Conservation (phyloP, 2,329 filamentous ascomycete genomes). For the Penicillium sp. region DNA sequence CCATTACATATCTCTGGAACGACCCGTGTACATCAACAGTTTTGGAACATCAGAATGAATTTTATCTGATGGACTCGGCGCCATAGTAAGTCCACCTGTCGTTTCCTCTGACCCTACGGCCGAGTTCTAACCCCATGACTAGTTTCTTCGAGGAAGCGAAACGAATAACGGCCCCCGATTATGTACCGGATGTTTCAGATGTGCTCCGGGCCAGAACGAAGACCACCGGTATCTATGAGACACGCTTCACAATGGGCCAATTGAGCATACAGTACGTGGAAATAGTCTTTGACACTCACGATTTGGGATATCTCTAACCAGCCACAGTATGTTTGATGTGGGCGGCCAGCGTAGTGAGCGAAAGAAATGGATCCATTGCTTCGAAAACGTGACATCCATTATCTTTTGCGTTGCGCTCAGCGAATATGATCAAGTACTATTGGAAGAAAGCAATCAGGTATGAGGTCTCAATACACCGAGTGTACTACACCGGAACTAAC, state of each 20-base stretch:
- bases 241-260: slow-evolving; percentile 96
- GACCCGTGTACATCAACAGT: slow-evolving; percentile 79
- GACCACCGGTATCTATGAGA: slow-evolving; percentile 98
- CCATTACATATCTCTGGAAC: slow-evolving; percentile 84
- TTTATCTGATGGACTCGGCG: slow-evolving; percentile 98
- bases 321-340: slow-evolving; percentile 92
- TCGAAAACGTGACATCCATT: slow-evolving; percentile 98
- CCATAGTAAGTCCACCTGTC: slow-evolving; percentile 72
- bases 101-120: not conserved
- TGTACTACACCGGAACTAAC: slow-evolving; percentile 9
- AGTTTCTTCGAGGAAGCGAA: slow-evolving; percentile 95
- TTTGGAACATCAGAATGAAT: slow-evolving; percentile 93
- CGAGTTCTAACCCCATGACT: slow-evolving; percentile 24
- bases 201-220: slow-evolving; percentile 95
- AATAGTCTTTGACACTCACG: not conserved
- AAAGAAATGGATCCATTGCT: slow-evolving; percentile 99
- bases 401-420: slow-evolving; percentile 98
- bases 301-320: slow-evolving; percentile 26
- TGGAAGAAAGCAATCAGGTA: slow-evolving; percentile 97
- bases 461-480: slow-evolving; percentile 26
- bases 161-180: slow-evolving; percentile 79
- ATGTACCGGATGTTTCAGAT: slow-evolving; percentile 90
- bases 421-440: slow-evolving; percentile 95
- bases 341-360: slow-evolving; percentile 94
- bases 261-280: slow-evolving; percentile 92